These are phyloP conservation scores for Fusarium annulatum DNA, from an alignment of 2,329 filamentous ascomycete genomes.

Conservation along the genomic window DNA sequence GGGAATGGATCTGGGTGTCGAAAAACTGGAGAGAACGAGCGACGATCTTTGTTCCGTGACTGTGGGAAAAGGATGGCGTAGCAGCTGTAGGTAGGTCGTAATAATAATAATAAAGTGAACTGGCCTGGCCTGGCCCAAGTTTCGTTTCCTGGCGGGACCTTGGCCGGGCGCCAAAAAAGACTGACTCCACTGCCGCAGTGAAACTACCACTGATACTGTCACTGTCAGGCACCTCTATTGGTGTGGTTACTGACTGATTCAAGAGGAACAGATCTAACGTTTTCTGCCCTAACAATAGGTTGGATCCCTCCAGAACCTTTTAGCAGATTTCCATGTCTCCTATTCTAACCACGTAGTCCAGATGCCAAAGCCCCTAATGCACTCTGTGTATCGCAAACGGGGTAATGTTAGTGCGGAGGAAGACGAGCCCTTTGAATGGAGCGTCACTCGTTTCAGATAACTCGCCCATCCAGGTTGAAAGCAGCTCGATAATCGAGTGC, in stretches of 20 bases:
- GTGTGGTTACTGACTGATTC: conserved; percentile 16
- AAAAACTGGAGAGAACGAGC: conserved; percentile 37
- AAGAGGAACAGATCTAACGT: conserved; percentile 13
- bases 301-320: not conserved
- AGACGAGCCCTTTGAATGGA: not conserved
- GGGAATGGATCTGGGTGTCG: conserved; percentile 5
- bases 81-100: not conserved
- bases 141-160: conserved; percentile 39
- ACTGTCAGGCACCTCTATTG: conserved; percentile 6
- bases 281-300: not conserved
- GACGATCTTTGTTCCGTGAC: conserved; percentile 38
- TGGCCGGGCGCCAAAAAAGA: conserved; percentile 22
- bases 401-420: conserved; percentile 1
- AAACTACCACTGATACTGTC: conserved; percentile 18
- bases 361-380: not conserved
- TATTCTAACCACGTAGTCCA: not conserved
- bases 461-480: conserved; percentile 2
- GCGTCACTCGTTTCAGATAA: conserved; percentile 16
- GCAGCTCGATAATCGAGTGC: not conserved
- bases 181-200: conserved; percentile 26
- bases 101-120: conserved; percentile 15
- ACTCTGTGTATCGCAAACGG: not conserved
- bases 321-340: not conserved
- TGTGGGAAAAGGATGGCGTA: conserved; percentile 17
- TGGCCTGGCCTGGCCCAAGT: conserved; percentile 37